Evolutionary conservation across 1,284 basidiomycete species (phyloP).

Genomic region (Apiotrichum brassicae): DNA sequence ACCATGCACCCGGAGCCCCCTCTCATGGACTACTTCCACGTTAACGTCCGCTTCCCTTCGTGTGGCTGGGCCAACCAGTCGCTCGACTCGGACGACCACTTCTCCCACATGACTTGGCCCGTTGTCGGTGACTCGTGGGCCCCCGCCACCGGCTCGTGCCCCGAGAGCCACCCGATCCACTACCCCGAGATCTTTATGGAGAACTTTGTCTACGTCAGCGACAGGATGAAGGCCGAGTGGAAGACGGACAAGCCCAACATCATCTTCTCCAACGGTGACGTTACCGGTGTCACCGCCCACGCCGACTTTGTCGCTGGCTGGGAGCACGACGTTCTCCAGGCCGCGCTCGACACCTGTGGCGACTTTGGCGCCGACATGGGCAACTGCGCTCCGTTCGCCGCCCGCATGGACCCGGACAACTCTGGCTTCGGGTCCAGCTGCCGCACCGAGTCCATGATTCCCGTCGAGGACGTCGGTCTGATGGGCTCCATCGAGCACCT

Average conservation of each 20-base stretch:
- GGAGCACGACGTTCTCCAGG: constrained; percentile 3
- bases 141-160: background rate
- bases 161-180: constrained; percentile 11
- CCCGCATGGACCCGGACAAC: background rate
- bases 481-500: constrained; percentile 14
- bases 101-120: constrained; percentile 44
- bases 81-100: constrained; percentile 35
- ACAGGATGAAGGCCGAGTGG: constrained; percentile 1
- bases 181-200: constrained; percentile 13
- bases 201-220: constrained; percentile 2
- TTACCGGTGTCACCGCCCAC: constrained; percentile 8
- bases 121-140: background rate
- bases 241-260: constrained; percentile 2
- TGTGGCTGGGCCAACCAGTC: constrained; percentile 33
- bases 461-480: constrained; percentile 19
- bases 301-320: constrained; percentile 15
- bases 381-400: background rate
- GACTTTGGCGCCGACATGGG: background rate
- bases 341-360: background rate
- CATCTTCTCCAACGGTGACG: constrained; percentile 14
- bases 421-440: background rate
- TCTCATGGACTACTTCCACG: background rate
- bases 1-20: background rate
- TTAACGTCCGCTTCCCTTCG: constrained; percentile 34
- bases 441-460: constrained; percentile 11